Conservation (phyloP, 768 basidiomycete species). For the Amanita muscaria region DNA sequence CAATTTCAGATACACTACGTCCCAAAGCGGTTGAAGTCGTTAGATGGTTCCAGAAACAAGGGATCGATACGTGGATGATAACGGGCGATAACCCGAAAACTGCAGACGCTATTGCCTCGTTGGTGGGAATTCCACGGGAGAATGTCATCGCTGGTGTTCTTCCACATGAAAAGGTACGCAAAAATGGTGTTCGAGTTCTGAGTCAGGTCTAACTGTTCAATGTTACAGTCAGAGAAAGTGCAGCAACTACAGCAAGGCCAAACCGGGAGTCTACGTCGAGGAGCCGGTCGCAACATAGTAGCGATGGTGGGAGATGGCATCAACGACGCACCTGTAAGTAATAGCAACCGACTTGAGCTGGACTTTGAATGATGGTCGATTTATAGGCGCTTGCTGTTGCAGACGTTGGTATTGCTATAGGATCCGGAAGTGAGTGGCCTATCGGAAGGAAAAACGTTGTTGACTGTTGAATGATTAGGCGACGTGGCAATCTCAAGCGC, state of each 20-base stretch:
- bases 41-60: conserved; percentile 37
- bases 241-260: conserved; percentile 37
- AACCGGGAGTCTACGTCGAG: conserved; percentile 10
- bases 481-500: conserved; percentile 73
- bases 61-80: conserved; percentile 69
- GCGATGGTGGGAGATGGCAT: conserved; percentile 62
- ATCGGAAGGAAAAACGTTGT: neutral
- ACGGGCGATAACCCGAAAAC: conserved; percentile 66
- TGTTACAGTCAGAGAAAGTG: conserved; percentile 44
- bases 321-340: conserved; percentile 46
- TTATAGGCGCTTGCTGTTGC: conserved; percentile 43
- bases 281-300: conserved; percentile 32
- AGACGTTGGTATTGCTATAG: conserved; percentile 56
- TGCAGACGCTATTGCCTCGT: conserved; percentile 59
- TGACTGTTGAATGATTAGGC: conserved; percentile 19
- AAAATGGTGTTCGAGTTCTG: neutral
- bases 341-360: neutral
- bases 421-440: conserved; percentile 49
- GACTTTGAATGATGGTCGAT: neutral
- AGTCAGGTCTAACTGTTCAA: neutral
- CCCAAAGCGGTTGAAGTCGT: conserved; percentile 50
- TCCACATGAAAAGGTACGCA: conserved; percentile 66
- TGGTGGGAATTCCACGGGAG: conserved; percentile 53
- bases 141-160: conserved; percentile 79
- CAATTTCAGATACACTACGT: conserved; percentile 57